Percentiles rank a stretch among this genome's conserved stretches.
phyloP scores from a whole-genome alignment of 352 stramenopile species.

The Ophiocytium majus region DNA sequence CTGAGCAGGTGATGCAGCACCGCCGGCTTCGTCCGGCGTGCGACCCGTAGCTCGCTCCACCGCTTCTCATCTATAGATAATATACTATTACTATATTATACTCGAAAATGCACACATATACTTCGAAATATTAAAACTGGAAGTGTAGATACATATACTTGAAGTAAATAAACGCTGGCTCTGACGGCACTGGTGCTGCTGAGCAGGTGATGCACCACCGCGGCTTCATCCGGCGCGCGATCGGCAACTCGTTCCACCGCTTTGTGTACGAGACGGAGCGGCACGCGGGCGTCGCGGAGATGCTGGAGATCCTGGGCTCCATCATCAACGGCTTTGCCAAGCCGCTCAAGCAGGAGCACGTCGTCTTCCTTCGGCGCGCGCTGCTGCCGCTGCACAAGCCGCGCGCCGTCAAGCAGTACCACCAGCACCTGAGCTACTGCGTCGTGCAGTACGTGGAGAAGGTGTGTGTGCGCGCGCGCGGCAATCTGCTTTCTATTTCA shows the following conservation, averaged over 20 bases:
- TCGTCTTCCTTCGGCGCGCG: conserved; percentile 80
- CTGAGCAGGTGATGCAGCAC: conserved; percentile 84
- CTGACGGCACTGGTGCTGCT: background rate
- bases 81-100: too few species aligned
- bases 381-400: conserved; percentile 97
- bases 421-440: conserved; percentile 98
- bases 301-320: conserved; percentile 95
- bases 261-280: conserved; percentile 97
- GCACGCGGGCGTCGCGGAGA: conserved; percentile 88
- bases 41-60: conserved; percentile 95
- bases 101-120: too few species aligned
- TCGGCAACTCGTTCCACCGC: conserved; percentile 94
- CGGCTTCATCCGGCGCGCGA: conserved; percentile 94
- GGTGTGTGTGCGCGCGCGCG: too few species aligned
- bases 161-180: too few species aligned
- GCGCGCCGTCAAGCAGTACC: conserved; percentile 91
- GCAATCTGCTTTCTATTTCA: too few species aligned
- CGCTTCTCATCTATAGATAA: conserved; percentile 52
- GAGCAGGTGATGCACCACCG: conserved; percentile 82
- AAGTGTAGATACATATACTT: too few species aligned
- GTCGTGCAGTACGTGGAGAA: conserved; percentile 99
- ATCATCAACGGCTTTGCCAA: conserved; percentile 99
- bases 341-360: conserved; percentile 95
- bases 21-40: conserved; percentile 92
- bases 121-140: too few species aligned